Evolutionary conservation across 139 green algal genomes (phyloP).

Genomic region (Trebouxia sp.): DNA sequence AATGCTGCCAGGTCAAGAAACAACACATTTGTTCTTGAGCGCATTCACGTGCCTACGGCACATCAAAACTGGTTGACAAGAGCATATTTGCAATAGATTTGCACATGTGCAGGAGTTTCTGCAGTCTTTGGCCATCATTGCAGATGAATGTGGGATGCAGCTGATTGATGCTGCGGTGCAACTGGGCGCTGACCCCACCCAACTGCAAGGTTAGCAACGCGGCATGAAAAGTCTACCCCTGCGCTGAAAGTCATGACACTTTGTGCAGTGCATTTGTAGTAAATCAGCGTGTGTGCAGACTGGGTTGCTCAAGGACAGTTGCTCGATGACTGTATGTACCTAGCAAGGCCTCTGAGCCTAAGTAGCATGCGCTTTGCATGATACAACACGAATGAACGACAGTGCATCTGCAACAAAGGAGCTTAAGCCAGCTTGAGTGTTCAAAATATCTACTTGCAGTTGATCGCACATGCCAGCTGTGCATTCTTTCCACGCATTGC

Average conservation of each 20-base stretch:
- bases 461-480: no score
- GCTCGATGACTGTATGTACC: no score
- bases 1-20: not conserved
- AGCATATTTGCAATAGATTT: no score
- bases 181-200: constrained; percentile 15
- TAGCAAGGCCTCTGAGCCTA: no score
- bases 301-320: no score
- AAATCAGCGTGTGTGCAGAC: not conserved
- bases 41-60: no score
- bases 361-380: no score
- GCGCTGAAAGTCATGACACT: not conserved
- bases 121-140: constrained; percentile 15
- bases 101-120: constrained; percentile 22
- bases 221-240: not conserved
- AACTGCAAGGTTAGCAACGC: constrained; percentile 1
- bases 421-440: no score
- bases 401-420: no score
- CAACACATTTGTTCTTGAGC: not conserved
- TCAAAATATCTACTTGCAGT: no score
- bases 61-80: not conserved
- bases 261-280: not conserved
- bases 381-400: not conserved
- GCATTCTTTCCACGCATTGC: no score
- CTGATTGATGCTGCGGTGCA: constrained; percentile 25
- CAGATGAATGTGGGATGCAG: constrained; percentile 10